phyloP scores from a whole-genome alignment of 208 protist species.

The Trichomonas tenax region DNA sequence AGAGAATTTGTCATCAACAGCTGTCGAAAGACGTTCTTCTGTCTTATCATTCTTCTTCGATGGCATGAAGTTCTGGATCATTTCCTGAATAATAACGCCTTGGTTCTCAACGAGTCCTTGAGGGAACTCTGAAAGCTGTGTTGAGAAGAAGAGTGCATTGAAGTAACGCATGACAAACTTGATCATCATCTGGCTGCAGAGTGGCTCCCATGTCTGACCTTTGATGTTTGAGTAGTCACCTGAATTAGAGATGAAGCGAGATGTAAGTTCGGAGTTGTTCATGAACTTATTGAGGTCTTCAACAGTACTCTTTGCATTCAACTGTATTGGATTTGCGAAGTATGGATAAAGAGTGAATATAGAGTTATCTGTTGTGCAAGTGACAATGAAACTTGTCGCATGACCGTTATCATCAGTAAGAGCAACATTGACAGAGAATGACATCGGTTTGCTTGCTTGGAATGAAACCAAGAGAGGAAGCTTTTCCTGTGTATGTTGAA shows the following conservation, averaged over 20 bases:
- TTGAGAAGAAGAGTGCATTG: background rate
- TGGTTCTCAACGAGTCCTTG: background rate
- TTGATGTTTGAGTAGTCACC: background rate
- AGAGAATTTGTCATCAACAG: background rate
- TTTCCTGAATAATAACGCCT: background rate
- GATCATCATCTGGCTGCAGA: background rate
- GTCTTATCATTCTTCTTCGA: background rate
- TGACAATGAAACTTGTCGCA: background rate
- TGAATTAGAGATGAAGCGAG: background rate
- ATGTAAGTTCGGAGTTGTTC: background rate
- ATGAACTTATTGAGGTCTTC: background rate
- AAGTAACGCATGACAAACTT: background rate
- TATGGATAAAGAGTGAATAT: conserved; percentile 1
- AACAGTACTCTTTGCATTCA: background rate
- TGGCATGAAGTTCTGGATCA: background rate
- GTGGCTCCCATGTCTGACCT: background rate
- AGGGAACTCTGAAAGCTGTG: background rate
- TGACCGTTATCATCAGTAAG: background rate
- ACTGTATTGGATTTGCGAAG: background rate
- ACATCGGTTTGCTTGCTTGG: background rate
- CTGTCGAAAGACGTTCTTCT: background rate
- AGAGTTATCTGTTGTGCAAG: background rate
- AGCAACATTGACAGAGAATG: background rate
- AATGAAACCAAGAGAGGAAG: background rate
- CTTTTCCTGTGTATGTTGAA: background rate